These are phyloP conservation scores for Arachis stenosperma DNA, from an alignment of 306 rosid genomes.

Conservation along the genomic window DNA sequence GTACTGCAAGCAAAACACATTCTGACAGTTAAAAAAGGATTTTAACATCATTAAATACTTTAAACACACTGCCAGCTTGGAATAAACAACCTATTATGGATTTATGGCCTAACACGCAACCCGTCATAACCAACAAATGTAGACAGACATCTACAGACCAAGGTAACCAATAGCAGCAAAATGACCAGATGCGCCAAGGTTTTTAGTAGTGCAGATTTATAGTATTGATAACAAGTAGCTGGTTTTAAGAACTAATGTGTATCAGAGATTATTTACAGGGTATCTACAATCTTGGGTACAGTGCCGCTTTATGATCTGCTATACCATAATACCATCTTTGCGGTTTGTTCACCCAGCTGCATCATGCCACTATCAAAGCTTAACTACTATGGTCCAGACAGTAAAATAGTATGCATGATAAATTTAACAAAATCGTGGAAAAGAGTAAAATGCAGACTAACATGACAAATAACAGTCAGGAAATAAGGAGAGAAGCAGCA, in stretches of 20 bases:
- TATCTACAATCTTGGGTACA: neutral
- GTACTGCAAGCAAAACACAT: neutral
- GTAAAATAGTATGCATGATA: neutral
- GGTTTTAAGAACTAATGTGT: neutral
- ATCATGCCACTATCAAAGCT: neutral
- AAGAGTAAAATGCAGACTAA: conserved; percentile 18
- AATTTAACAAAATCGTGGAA: conserved; percentile 15
- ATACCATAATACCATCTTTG: neutral
- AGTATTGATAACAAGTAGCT: neutral
- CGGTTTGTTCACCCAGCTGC: neutral
- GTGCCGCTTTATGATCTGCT: neutral
- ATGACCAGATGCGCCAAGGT: neutral
- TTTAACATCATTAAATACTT: conserved; percentile 14
- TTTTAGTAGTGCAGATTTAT: neutral
- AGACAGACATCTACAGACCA: conserved; percentile 4
- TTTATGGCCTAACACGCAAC: conserved; percentile 1
- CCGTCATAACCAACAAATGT: neutral
- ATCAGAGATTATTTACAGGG: neutral
- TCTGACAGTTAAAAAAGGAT: neutral
- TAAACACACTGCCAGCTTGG: conserved; percentile 9
- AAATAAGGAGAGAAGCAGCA: conserved; percentile 36
- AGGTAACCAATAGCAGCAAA: neutral
- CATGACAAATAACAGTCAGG: neutral
- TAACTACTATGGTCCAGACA: neutral
- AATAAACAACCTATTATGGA: conserved; percentile 30